A percentile compares a stretch with the other conserved stretches of the same genome.
phyloP scores from a whole-genome alignment of 306 rosid species.

The Cyamopsis tetragonoloba region DNA sequence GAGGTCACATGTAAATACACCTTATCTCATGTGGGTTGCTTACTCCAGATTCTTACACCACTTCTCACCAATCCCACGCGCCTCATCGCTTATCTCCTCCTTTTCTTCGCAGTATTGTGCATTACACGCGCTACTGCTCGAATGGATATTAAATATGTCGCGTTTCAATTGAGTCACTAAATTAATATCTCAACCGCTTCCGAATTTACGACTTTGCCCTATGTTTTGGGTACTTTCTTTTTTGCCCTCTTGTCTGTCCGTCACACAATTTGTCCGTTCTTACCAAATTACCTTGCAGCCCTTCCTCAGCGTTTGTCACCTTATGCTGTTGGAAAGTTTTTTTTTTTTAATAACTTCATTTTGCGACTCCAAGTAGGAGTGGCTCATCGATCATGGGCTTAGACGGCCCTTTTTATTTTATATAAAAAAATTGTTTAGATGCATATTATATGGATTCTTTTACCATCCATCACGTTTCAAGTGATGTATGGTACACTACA shows the following conservation, averaged over 20 bases:
- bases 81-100: neutral
- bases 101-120: neutral
- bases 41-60: slow-evolving; percentile 25
- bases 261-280: neutral
- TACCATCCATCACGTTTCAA: too few species aligned
- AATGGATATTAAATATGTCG: neutral
- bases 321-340: neutral
- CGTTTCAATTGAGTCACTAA: neutral
- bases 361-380: too few species aligned
- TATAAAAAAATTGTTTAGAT: too few species aligned
- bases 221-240: neutral
- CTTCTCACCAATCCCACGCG: slow-evolving; percentile 32
- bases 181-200: neutral
- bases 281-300: slow-evolving; percentile 4
- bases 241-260: neutral
- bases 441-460: too few species aligned
- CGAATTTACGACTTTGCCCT: neutral
- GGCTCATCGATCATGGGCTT: too few species aligned
- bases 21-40: slow-evolving; percentile 36
- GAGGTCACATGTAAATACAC: slow-evolving; percentile 41
- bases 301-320: neutral
- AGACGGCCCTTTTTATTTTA: too few species aligned
- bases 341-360: neutral
- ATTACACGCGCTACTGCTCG: slow-evolving; percentile 4
- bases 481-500: too few species aligned